Evolutionary conservation across 768 basidiomycete genomes (phyloP).

Genomic region (Pulveroboletus frians): DNA sequence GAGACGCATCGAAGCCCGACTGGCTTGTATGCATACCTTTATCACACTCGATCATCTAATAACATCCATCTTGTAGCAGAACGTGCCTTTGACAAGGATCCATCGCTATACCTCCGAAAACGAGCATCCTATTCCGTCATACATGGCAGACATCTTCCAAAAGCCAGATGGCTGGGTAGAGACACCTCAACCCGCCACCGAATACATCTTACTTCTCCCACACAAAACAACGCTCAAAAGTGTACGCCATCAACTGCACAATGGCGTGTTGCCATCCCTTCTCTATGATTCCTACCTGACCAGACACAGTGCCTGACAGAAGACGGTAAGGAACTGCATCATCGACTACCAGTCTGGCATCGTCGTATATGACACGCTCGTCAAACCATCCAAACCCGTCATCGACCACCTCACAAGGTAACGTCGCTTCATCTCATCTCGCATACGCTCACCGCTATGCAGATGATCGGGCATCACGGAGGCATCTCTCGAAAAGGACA

Average conservation of each 20-base stretch:
- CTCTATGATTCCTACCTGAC: neutral
- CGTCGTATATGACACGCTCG: slow-evolving; percentile 83
- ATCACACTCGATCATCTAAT: neutral
- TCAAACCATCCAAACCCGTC: slow-evolving; percentile 82
- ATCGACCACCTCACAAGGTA: slow-evolving; percentile 90
- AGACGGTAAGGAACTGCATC: slow-evolving; percentile 85
- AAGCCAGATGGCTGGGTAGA: slow-evolving; percentile 76
- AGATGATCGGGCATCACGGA: slow-evolving; percentile 95
- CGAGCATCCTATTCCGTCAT: slow-evolving; percentile 85
- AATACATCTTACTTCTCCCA: slow-evolving; percentile 29
- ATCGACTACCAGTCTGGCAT: slow-evolving; percentile 70
- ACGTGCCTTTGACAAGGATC: slow-evolving; percentile 54
- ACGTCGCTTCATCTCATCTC: slow-evolving; percentile 6
- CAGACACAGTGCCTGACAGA: slow-evolving; percentile 71
- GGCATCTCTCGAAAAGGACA: slow-evolving; percentile 59
- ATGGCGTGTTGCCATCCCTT: slow-evolving; percentile 58
- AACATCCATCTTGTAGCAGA: slow-evolving; percentile 40
- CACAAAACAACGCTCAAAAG: slow-evolving; percentile 36
- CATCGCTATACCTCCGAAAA: slow-evolving; percentile 78
- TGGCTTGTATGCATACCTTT: slow-evolving; percentile 28
- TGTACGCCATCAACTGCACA: slow-evolving; percentile 92
- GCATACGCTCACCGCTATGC: neutral
- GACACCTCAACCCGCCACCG: slow-evolving; percentile 49
- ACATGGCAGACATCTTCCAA: slow-evolving; percentile 68
- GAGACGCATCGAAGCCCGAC: slow-evolving; percentile 45